Conservation (phyloP, 1,284 basidiomycete species). For the Ganoderma resinaceum region DNA sequence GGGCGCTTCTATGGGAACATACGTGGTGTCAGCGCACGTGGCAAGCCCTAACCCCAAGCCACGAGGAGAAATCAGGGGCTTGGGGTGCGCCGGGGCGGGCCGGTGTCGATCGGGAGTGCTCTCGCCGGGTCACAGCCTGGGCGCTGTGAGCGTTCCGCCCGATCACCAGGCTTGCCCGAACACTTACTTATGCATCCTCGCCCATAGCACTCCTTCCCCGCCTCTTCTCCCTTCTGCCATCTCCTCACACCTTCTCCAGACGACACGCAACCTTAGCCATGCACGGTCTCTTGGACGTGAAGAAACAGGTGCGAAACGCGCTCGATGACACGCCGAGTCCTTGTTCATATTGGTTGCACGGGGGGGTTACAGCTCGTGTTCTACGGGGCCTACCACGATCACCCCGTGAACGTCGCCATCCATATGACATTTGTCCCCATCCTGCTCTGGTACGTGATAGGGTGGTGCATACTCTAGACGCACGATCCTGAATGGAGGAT, state of each 20-base stretch:
- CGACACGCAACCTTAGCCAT: neutral
- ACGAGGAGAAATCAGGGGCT: neutral
- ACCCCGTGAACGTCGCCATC: slow-evolving; percentile 80
- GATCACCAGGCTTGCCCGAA: neutral
- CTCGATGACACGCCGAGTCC: neutral
- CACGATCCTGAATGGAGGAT: neutral
- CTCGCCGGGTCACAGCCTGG: slow-evolving; percentile 1
- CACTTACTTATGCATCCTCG: neutral
- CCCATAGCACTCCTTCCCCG: neutral
- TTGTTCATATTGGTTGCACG: neutral
- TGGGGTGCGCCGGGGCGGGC: neutral
- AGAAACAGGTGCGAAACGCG: slow-evolving; percentile 57
- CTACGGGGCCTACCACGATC: slow-evolving; percentile 89
- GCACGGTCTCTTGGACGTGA: slow-evolving; percentile 57
- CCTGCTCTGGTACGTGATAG: slow-evolving; percentile 72
- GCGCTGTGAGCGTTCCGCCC: too few relatives aligned
- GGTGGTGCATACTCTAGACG: neutral
- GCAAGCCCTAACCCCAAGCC: slow-evolving; percentile 6
- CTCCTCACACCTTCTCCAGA: slow-evolving; percentile 33
- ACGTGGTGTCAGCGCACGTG: slow-evolving; percentile 31
- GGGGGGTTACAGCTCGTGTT: slow-evolving; percentile 70
- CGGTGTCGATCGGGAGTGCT: neutral
- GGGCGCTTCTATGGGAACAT: slow-evolving; percentile 18
- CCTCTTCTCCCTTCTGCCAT: slow-evolving; percentile 41
- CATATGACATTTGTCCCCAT: slow-evolving; percentile 86